Conservation (phyloP, 2,329 filamentous ascomycete genomes). For the Pyrenochaeta sp. region DNA sequence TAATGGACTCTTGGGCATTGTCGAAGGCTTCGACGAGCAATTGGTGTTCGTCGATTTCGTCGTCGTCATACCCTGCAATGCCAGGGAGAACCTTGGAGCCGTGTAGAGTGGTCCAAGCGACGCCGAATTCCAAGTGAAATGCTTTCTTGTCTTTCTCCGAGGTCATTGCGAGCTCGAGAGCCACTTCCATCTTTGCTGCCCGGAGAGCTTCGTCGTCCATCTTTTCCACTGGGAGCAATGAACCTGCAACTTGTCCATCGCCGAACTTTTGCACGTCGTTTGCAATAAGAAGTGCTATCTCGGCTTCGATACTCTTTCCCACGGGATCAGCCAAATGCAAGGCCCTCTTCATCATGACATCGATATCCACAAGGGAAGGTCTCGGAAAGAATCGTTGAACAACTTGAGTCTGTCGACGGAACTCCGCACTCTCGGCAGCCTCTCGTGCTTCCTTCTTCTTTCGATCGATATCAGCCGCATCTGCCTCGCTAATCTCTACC, state of each 20-base stretch:
- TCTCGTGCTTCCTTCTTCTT: slow-evolving; percentile 69
- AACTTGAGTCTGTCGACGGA: slow-evolving; percentile 86
- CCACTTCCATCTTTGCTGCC: slow-evolving; percentile 77
- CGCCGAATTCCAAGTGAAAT: slow-evolving; percentile 52
- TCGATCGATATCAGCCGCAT: slow-evolving; percentile 77
- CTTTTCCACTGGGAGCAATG: slow-evolving; percentile 64
- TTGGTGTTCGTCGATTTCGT: slow-evolving; percentile 73
- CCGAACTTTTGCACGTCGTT: slow-evolving; percentile 82
- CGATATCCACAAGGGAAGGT: slow-evolving; percentile 74
- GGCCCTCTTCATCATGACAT: slow-evolving; percentile 70
- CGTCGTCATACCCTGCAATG: slow-evolving; percentile 79
- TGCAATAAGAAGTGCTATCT: slow-evolving; percentile 80
- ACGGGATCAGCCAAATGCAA: slow-evolving; percentile 67
- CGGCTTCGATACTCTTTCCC: slow-evolving; percentile 74
- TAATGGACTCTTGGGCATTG: slow-evolving; percentile 74
- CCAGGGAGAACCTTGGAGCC: slow-evolving; percentile 69
- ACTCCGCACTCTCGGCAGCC: slow-evolving; percentile 72
- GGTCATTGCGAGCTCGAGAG: slow-evolving; percentile 68
- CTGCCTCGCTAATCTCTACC: slow-evolving; percentile 67
- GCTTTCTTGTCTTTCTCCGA: slow-evolving; percentile 58
- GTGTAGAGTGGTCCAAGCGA: slow-evolving; percentile 60
- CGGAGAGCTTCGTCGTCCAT: slow-evolving; percentile 77
- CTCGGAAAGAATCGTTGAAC: slow-evolving; percentile 84
- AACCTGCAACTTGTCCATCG: slow-evolving; percentile 69
- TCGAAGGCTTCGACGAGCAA: slow-evolving; percentile 77